Conservation (phyloP, 1,139 yeast species). For the Kurtzmaniella quercitrusa region DNA sequence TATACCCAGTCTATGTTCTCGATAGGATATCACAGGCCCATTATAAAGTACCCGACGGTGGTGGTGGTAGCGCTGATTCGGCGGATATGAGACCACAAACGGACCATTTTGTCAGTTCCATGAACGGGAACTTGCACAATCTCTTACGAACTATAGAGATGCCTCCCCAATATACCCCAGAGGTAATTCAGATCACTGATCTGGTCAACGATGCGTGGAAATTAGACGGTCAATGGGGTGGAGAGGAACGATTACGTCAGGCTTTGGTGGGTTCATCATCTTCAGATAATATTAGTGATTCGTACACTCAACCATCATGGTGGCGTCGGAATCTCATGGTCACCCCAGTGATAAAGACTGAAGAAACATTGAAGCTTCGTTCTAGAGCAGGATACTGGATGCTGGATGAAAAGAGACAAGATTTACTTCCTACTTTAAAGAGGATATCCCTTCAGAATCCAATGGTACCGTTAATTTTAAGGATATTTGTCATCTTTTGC, state of each 20-base stretch:
- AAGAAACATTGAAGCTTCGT: conserved; percentile 23
- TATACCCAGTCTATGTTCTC: conserved; percentile 55
- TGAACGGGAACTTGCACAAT: conserved; percentile 37
- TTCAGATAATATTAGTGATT: conserved; percentile 24
- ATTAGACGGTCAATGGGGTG: conserved; percentile 58
- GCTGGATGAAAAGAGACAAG: conserved; percentile 58
- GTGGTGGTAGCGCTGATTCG: conserved; percentile 6
- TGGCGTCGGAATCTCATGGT: not conserved
- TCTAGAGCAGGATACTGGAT: conserved; percentile 67
- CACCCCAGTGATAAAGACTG: not conserved
- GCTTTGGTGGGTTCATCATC: conserved; percentile 45
- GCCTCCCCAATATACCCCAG: conserved; percentile 33
- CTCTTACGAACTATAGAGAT: conserved; percentile 33
- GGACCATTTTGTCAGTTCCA: conserved; percentile 35
- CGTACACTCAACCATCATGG: not conserved
- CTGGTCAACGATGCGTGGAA: conserved; percentile 18
- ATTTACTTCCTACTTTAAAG: conserved; percentile 59
- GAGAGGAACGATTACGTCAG: conserved; percentile 56
- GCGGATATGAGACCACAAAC: conserved; percentile 15
- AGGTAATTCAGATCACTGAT: conserved; percentile 21
- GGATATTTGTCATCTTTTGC: conserved; percentile 63
- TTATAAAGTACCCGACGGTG: conserved; percentile 23
- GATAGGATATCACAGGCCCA: conserved; percentile 49
- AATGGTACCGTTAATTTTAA: conserved; percentile 70
- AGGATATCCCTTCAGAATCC: conserved; percentile 70